Conservation (phyloP, 768 basidiomycete genomes). For the Phaeolepiota aurea region DNA sequence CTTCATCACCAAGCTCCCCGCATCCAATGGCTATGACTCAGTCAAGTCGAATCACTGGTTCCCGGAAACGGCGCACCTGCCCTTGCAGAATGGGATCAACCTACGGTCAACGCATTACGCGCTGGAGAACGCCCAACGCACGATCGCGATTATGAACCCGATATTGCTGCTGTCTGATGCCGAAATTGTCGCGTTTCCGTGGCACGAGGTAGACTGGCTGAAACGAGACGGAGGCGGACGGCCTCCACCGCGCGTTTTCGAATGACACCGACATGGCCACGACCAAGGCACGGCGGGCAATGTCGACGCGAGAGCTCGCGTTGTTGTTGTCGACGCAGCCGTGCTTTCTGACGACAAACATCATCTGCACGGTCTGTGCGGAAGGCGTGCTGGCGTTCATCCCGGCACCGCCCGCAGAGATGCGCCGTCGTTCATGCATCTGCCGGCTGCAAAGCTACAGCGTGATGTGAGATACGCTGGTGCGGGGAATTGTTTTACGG, state of each 20-base stretch:
- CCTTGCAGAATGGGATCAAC: slow-evolving; percentile 55
- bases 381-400: slow-evolving; percentile 39
- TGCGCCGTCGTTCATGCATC: slow-evolving; percentile 18
- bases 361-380: slow-evolving; percentile 51
- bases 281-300: not conserved
- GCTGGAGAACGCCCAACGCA: slow-evolving; percentile 14
- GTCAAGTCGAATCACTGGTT: slow-evolving; percentile 14
- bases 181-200: slow-evolving; percentile 37
- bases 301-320: slow-evolving; percentile 11
- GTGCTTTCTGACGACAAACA: slow-evolving; percentile 26
- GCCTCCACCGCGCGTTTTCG: slow-evolving; percentile 20
- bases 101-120: slow-evolving; percentile 30
- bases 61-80: slow-evolving; percentile 35
- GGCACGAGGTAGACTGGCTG: slow-evolving; percentile 44
- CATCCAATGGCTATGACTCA: no score
- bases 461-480: slow-evolving; percentile 42
- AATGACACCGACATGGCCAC: slow-evolving; percentile 5
- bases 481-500: slow-evolving; percentile 58
- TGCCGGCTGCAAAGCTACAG: slow-evolving; percentile 39
- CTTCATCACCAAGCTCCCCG: no score
- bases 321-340: slow-evolving; percentile 13
- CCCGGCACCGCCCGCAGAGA: slow-evolving; percentile 14
- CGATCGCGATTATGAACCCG: slow-evolving; percentile 42
- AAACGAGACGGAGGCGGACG: slow-evolving; percentile 42
- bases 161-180: slow-evolving; percentile 39